A percentile compares a stretch with the other conserved stretches of the same genome.
phyloP scores from a whole-genome alignment of 2,329 filamentous ascomycete species.

The Alternaria incomplexa region DNA sequence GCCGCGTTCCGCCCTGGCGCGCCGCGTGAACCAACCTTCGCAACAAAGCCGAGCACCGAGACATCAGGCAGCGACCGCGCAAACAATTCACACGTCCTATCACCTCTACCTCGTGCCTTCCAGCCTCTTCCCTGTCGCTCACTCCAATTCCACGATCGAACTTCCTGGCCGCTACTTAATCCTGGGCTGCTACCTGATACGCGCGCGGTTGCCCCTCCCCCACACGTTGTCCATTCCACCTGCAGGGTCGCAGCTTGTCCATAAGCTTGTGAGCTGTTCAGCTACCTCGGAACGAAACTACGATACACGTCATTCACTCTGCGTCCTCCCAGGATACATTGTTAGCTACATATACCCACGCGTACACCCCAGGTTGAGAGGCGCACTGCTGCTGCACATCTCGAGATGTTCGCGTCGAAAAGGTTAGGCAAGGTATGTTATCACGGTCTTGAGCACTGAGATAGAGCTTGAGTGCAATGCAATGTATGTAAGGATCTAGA shows the following conservation, averaged over 20 bases:
- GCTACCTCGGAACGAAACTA: neutral
- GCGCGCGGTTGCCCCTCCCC: conserved; percentile 11
- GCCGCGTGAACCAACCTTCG: conserved; percentile 1
- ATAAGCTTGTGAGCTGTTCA: neutral
- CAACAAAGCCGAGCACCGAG: conserved; percentile 4
- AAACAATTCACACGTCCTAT: neutral
- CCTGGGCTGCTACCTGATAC: conserved; percentile 2
- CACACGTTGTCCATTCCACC: neutral
- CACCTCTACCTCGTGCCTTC: neutral
- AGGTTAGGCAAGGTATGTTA: conserved; percentile 55
- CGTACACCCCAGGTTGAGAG: neutral
- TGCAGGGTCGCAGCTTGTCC: neutral
- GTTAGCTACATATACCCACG: neutral
- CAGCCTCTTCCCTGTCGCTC: neutral
- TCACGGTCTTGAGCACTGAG: neutral
- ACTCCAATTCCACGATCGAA: neutral
- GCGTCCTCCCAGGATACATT: neutral
- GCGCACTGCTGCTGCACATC: neutral
- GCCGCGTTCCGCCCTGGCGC: neutral
- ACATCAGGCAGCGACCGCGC: neutral
- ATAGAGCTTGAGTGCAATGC: neutral
- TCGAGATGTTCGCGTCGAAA: conserved; percentile 58
- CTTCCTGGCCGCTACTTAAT: neutral
- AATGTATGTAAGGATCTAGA: neutral
- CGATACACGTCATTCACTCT: neutral